These are phyloP conservation scores for Porodaedalea pini DNA, from an alignment of 1,284 basidiomycete genomes.

Conservation along the genomic window DNA sequence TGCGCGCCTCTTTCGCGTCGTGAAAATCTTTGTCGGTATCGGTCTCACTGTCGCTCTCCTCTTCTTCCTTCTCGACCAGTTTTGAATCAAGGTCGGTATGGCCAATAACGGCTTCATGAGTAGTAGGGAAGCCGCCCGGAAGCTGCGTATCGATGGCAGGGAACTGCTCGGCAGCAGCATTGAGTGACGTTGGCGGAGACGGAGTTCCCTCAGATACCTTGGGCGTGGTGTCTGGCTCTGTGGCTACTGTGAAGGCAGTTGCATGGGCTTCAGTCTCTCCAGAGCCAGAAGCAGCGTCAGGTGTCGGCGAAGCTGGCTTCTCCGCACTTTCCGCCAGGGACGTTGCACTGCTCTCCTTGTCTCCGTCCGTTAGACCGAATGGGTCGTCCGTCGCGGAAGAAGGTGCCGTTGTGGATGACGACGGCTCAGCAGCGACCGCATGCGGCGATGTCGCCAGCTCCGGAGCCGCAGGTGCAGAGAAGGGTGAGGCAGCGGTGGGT, in stretches of 20 bases:
- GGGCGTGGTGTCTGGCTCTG: not conserved
- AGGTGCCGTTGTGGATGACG: constrained; percentile 11
- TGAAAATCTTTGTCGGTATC: constrained; percentile 48
- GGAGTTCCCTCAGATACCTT: constrained; percentile 19
- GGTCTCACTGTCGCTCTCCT: constrained; percentile 55
- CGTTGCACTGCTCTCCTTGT: constrained; percentile 24
- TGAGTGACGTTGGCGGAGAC: constrained; percentile 21
- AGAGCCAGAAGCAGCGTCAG: not conserved
- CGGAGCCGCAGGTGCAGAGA: constrained; percentile 11
- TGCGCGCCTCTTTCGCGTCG: constrained; percentile 17
- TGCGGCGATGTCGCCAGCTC: constrained; percentile 8
- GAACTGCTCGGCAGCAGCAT: constrained; percentile 33
- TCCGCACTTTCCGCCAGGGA: constrained; percentile 10
- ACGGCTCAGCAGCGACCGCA: constrained; percentile 15
- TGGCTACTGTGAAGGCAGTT: not conserved
- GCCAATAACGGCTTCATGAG: constrained; percentile 6
- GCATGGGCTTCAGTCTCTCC: not conserved
- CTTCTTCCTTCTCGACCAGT: constrained; percentile 61
- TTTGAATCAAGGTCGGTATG: constrained; percentile 21
- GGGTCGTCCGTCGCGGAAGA: constrained; percentile 40
- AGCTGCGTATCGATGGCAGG: constrained; percentile 42
- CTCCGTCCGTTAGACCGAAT: constrained; percentile 47
- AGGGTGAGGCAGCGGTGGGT: constrained; percentile 1
- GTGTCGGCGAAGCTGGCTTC: constrained; percentile 26
- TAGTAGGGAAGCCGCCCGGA: not conserved